These are phyloP conservation scores for Rhodofomes roseus DNA, from an alignment of 1,284 basidiomycete species.

Conservation along the genomic window DNA sequence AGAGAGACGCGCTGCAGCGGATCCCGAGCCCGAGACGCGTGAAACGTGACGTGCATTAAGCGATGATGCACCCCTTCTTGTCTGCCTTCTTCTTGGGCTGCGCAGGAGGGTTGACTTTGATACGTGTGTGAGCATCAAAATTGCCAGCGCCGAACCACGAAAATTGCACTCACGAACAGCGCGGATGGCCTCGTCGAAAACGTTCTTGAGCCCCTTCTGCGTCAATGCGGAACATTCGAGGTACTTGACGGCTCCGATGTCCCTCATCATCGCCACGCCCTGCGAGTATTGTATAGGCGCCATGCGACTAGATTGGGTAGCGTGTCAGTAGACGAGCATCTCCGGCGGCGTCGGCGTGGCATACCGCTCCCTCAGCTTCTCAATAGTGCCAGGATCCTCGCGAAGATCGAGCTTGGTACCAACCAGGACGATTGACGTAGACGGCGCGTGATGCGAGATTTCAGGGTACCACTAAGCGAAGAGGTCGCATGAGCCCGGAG, in stretches of 20 bases:
- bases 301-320: slow-evolving; percentile 66
- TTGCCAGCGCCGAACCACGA: not conserved
- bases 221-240: slow-evolving; percentile 97
- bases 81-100: slow-evolving; percentile 50
- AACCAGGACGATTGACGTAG: slow-evolving; percentile 91
- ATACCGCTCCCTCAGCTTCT: slow-evolving; percentile 89
- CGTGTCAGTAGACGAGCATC: not conserved
- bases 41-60: slow-evolving; percentile 37
- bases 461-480: slow-evolving; percentile 86
- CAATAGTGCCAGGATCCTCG: slow-evolving; percentile 89
- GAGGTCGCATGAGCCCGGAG: slow-evolving; percentile 7
- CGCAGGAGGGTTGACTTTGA: slow-evolving; percentile 70
- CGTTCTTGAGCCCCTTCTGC: slow-evolving; percentile 95
- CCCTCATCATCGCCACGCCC: slow-evolving; percentile 88
- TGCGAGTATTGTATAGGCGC: slow-evolving; percentile 90
- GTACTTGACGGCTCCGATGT: slow-evolving; percentile 96
- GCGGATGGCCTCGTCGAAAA: slow-evolving; percentile 96
- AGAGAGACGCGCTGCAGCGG: slow-evolving; percentile 20
- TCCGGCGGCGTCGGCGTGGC: slow-evolving; percentile 13
- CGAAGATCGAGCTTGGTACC: slow-evolving; percentile 98
- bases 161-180: slow-evolving; percentile 70
- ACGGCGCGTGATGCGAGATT: slow-evolving; percentile 95
- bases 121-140: not conserved
- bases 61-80: slow-evolving; percentile 63
- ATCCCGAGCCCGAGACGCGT: slow-evolving; percentile 14